These are phyloP conservation scores for Cyclotella atomus DNA, from an alignment of 108 stramenopile species.

Conservation along the genomic window DNA sequence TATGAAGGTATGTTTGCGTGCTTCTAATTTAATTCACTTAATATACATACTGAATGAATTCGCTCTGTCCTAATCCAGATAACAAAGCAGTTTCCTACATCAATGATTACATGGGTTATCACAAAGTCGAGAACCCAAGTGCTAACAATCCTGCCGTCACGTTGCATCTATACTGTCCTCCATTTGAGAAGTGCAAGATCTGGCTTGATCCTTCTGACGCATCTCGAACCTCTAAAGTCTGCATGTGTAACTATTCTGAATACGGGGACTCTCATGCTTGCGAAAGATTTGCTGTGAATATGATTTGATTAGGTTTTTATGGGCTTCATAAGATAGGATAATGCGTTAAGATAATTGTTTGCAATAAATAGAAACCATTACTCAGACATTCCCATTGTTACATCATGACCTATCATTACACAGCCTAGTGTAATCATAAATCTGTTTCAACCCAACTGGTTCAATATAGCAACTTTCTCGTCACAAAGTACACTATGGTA, in stretches of 20 bases:
- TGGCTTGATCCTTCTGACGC: conserved; percentile 62
- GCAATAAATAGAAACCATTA: too few relatives aligned
- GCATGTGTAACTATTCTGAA: conserved; percentile 52
- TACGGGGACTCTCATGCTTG: conserved; percentile 39
- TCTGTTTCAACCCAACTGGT: too few relatives aligned
- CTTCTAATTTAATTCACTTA: conserved; percentile 1
- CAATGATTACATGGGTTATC: conserved; percentile 77
- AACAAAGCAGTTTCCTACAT: conserved; percentile 72
- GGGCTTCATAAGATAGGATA: too few relatives aligned
- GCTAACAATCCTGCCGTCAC: conserved; percentile 58
- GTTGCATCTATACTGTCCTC: conserved; percentile 91
- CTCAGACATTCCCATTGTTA: too few relatives aligned
- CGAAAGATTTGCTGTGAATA: conserved; percentile 31
- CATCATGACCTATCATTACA: too few relatives aligned
- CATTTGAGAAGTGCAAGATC: conserved; percentile 74
- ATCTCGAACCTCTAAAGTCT: conserved; percentile 28
- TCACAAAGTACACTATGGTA: too few relatives aligned
- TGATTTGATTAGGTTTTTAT: conserved; percentile 27
- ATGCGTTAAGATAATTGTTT: too few relatives aligned
- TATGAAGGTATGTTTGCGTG: conserved; percentile 33
- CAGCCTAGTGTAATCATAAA: too few relatives aligned
- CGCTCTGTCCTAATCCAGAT: background rate
- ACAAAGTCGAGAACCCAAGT: conserved; percentile 83
- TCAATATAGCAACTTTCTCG: too few relatives aligned
- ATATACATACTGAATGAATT: background rate